Evolutionary conservation across 2,329 filamentous ascomycete genomes (phyloP), one percentile per base, ranked within the genome.

Genomic region (Exophiala calicioides): DNA sequence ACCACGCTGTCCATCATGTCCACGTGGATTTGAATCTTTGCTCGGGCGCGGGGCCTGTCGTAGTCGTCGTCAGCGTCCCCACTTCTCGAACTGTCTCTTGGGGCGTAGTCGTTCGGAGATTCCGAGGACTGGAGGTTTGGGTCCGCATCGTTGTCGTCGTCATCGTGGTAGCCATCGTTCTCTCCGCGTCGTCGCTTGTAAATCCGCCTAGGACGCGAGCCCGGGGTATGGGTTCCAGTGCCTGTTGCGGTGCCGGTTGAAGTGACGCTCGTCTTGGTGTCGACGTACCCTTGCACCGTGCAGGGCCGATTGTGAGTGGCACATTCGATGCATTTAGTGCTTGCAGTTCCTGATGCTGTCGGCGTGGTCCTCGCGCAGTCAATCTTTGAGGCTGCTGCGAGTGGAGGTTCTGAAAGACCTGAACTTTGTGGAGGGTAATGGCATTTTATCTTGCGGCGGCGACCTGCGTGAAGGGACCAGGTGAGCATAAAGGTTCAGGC

Each of bases 391-490:
- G n/a, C n/a, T n/a, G n/a, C n/a, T n/a, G n/a, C n/a, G n/a, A n/a
- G n/a, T n/a, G n/a, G n/a, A n/a, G n/a, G n/a, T n/a, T n/a, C n/a
- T n/a, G n/a, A n/a, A n/a, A n/a, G n/a, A n/a, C n/a, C n/a, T n/a
- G n/a, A n/a, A n/a, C n/a, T n/a, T n/a, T n/a, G 18, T 9, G 26
- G 38, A 18, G 50, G 37, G 20, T 55, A 58, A 30, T 40, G 57
- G 47, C 56, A 58, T 48, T 56, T 58, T 15, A 58, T 53, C 36
- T 58, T 58, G 19, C 56, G 52, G n/a, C 56, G 52, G n/a, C 56
- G 56, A 41, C 56, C 56, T 58, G 23, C 34, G 13, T 27, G 18
- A n/a, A 16, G 10, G 23, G 30, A 31, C 27, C 38, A 35, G 37
- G 31, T 13, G 13, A 37, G n/a, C 19, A 31, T 21, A 24, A 15